Conservation (phyloP, 352 stramenopile genomes). For the Phytophthora foliorum region DNA sequence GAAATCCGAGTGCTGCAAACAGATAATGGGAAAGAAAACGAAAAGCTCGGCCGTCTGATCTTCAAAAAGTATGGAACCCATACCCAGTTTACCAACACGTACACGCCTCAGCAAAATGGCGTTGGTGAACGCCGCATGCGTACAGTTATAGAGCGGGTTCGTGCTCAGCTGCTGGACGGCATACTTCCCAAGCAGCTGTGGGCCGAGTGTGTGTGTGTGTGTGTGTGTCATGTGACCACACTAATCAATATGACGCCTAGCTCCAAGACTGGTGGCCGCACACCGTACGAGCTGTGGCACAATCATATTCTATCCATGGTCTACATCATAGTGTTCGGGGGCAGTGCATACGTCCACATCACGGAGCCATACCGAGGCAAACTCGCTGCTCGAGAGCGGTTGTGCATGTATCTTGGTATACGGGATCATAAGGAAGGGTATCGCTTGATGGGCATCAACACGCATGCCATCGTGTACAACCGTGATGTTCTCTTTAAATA, state of each 20-base stretch:
- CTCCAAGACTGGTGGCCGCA: background rate
- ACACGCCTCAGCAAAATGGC: slow-evolving; percentile 14
- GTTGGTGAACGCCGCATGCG: slow-evolving; percentile 8
- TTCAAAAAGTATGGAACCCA: slow-evolving; percentile 13
- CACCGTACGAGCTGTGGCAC: slow-evolving; percentile 10
- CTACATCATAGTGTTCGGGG: slow-evolving; percentile 11
- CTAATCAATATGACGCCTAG: slow-evolving; percentile 17
- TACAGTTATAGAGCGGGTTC: background rate
- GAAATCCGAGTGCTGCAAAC: slow-evolving; percentile 3
- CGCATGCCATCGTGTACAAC: slow-evolving; percentile 11
- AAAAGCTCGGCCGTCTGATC: slow-evolving; percentile 1
- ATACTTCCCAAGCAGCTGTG: slow-evolving; percentile 13
- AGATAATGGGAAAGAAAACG: slow-evolving; percentile 15
- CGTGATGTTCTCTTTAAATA: slow-evolving; percentile 15
- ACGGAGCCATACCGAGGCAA: slow-evolving; percentile 11
- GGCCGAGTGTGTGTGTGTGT: slow-evolving; percentile 11
- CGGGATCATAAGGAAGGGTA: slow-evolving; percentile 13
- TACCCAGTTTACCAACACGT: slow-evolving; percentile 17
- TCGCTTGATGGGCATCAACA: slow-evolving; percentile 11
- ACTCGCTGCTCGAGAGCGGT: slow-evolving; percentile 7
- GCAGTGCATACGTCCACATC: slow-evolving; percentile 10
- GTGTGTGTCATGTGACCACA: slow-evolving; percentile 20
- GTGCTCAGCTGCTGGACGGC: slow-evolving; percentile 4
- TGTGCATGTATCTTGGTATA: slow-evolving; percentile 15
- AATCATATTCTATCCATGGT: slow-evolving; percentile 6